Conservation (phyloP, 306 rosid genomes). For the Hippophae gyantsensis region DNA sequence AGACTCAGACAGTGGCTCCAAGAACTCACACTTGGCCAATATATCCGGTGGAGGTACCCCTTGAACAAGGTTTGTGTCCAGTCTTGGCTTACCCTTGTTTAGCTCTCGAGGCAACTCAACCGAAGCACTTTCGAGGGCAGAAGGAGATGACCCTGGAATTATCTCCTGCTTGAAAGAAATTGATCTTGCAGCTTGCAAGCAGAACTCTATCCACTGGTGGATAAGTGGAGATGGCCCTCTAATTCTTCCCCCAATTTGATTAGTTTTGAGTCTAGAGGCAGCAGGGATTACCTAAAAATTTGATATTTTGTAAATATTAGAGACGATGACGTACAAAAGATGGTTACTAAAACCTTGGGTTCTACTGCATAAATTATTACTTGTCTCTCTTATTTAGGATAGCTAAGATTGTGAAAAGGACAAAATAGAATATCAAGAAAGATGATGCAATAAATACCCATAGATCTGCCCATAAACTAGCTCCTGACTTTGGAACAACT, state of each 20-base stretch:
- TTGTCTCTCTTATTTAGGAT: not conserved
- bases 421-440: slow-evolving; percentile 8
- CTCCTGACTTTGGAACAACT: slow-evolving; percentile 80
- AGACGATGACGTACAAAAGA: too few species aligned
- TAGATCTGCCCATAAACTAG: slow-evolving; percentile 85
- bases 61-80: slow-evolving; percentile 61
- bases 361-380: too few species aligned
- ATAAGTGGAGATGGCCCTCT: slow-evolving; percentile 86
- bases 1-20: slow-evolving; percentile 61
- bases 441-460: slow-evolving; percentile 52
- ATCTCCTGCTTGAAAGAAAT: slow-evolving; percentile 84
- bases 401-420: not conserved
- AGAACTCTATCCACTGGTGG: slow-evolving; percentile 91
- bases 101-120: slow-evolving; percentile 35
- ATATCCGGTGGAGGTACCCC: slow-evolving; percentile 73
- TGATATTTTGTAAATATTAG: too few species aligned
- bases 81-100: slow-evolving; percentile 59
- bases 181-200: slow-evolving; percentile 81
- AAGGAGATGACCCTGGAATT: slow-evolving; percentile 77
- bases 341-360: too few species aligned
- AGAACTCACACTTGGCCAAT: slow-evolving; percentile 63
- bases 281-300: slow-evolving; percentile 72
- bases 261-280: slow-evolving; percentile 46
- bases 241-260: slow-evolving; percentile 57
- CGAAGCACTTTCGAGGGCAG: slow-evolving; percentile 35